These are phyloP conservation scores for Didymella segeticola DNA, from an alignment of 2,329 filamentous ascomycete species.

Conservation along the genomic window DNA sequence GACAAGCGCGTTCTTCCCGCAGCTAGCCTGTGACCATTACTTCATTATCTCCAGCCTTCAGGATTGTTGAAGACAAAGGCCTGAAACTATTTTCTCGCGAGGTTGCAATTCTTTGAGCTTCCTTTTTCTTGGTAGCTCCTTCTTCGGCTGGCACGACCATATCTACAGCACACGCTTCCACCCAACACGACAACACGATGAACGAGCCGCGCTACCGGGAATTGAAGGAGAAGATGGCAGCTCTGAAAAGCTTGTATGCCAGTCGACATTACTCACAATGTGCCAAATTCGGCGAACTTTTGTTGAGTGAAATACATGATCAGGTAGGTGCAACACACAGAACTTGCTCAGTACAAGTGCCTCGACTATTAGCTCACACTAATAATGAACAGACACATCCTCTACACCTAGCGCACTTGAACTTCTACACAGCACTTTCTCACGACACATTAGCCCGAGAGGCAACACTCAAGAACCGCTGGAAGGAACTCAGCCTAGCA, in stretches of 20 bases:
- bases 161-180: neutral
- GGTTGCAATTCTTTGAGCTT: neutral
- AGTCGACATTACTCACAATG: constrained; percentile 48
- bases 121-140: neutral
- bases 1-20: constrained; percentile 6
- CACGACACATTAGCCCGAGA: constrained; percentile 48
- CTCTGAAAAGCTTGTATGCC: constrained; percentile 42
- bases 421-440: constrained; percentile 48
- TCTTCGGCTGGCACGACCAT: neutral
- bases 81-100: neutral
- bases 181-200: neutral
- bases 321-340: constrained; percentile 24
- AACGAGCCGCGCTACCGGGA: constrained; percentile 23
- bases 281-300: constrained; percentile 33
- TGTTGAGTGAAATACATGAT: constrained; percentile 29
- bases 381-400: constrained; percentile 38
- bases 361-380: neutral
- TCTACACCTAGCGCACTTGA: constrained; percentile 43
- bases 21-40: constrained; percentile 14
- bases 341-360: neutral
- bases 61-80: constrained; percentile 6
- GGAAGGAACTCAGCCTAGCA: constrained; percentile 40
- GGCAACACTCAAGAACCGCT: constrained; percentile 41
- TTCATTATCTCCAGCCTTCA: constrained; percentile 14
- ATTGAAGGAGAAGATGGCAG: constrained; percentile 34